Evolutionary conservation across 192 early-diverging fungal genomes (phyloP).

Genomic region (Fimicolochytrium jonesii): DNA sequence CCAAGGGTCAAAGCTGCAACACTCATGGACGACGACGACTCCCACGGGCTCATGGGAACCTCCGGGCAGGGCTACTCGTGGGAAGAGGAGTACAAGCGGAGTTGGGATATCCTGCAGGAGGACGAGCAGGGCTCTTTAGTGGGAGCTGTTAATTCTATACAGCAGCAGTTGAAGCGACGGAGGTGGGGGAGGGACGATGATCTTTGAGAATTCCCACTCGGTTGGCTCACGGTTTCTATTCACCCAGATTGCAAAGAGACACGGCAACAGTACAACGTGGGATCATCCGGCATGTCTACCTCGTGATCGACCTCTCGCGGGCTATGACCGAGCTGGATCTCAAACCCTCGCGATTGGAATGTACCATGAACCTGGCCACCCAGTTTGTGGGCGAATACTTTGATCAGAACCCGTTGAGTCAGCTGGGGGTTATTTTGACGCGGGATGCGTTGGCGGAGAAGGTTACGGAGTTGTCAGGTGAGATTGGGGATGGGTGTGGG

Average conservation of each 20-base stretch:
- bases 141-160: slow-evolving; percentile 67
- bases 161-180: slow-evolving; percentile 58
- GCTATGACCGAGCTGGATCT: slow-evolving; percentile 85
- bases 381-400: slow-evolving; percentile 85
- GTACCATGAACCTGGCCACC: slow-evolving; percentile 59
- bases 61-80: slow-evolving; percentile 71
- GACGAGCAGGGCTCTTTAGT: slow-evolving; percentile 73
- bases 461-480: slow-evolving; percentile 77
- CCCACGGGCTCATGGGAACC: slow-evolving; percentile 6
- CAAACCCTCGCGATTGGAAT: slow-evolving; percentile 73
- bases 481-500: too few species aligned
- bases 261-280: slow-evolving; percentile 38
- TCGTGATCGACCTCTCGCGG: slow-evolving; percentile 79
- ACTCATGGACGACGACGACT: slow-evolving; percentile 19
- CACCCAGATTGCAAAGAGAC: slow-evolving; percentile 22
- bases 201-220: neutral
- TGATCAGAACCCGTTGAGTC: slow-evolving; percentile 93
- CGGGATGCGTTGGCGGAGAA: slow-evolving; percentile 83
- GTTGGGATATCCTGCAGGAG: slow-evolving; percentile 69
- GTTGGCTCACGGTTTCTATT: too few species aligned
- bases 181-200: slow-evolving; percentile 34
- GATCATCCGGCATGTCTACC: slow-evolving; percentile 65
- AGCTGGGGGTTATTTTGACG: slow-evolving; percentile 77
- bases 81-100: slow-evolving; percentile 95
- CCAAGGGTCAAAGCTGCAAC: neutral